Conservation (phyloP, 2,329 filamentous ascomycete species). For the Aureobasidium leucospermi region DNA sequence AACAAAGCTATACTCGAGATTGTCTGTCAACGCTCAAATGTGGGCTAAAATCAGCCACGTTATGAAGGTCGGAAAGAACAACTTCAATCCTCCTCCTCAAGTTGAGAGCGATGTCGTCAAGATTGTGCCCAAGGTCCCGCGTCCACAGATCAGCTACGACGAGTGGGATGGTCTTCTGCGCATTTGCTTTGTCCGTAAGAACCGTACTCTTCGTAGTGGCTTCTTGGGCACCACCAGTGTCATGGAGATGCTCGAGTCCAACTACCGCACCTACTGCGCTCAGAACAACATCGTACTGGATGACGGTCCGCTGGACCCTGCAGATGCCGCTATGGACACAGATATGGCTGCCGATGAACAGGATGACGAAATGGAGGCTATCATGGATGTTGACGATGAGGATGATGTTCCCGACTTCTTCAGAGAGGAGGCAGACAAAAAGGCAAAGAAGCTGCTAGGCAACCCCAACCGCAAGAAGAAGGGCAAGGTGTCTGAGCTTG, state of each 20-base stretch:
- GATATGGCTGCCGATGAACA: conserved; percentile 32
- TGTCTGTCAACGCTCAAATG: conserved; percentile 91
- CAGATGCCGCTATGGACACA: conserved; percentile 38
- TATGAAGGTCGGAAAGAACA: conserved; percentile 92
- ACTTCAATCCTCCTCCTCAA: conserved; percentile 89
- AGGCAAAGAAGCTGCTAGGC: conserved; percentile 46
- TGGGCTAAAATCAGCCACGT: conserved; percentile 67
- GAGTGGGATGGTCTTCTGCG: conserved; percentile 90
- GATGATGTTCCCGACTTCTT: conserved; percentile 81
- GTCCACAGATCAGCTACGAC: conserved; percentile 84
- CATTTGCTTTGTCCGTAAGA: conserved; percentile 79
- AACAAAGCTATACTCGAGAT: conserved; percentile 81
- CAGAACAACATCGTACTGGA: conserved; percentile 76
- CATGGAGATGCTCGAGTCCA: conserved; percentile 73
- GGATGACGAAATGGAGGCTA: conserved; percentile 41
- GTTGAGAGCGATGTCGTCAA: conserved; percentile 89
- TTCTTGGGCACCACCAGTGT: conserved; percentile 77
- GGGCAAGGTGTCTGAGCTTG: conserved; percentile 70
- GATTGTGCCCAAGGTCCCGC: conserved; percentile 77
- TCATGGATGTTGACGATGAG: conserved; percentile 50
- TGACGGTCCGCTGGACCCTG: conserved; percentile 46
- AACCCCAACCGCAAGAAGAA: conserved; percentile 61
- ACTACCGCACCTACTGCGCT: conserved; percentile 85
- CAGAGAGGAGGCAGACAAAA: conserved; percentile 52
- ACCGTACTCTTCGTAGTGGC: conserved; percentile 76